A percentile compares a stretch with the other conserved stretches of the same genome.
phyloP scores from a whole-genome alignment of 2,329 filamentous ascomycete genomes.

The Chaetoscypha palmicola region DNA sequence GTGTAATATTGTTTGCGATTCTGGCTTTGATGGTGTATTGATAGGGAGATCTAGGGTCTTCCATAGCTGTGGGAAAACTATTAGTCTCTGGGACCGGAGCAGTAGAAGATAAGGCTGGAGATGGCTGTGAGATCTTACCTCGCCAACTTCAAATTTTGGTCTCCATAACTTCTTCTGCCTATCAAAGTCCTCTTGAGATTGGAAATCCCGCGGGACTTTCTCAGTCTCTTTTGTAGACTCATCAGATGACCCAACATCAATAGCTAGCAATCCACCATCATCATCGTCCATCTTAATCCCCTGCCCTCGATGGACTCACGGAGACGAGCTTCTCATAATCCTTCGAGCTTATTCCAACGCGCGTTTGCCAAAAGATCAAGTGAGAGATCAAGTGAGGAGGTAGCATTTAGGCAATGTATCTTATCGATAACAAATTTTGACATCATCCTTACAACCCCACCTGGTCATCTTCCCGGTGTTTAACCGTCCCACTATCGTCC shows the following conservation, averaged over 20 bases:
- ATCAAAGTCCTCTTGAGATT: conserved; percentile 25
- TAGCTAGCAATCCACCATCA: conserved; percentile 36
- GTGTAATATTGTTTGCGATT: conserved; percentile 27
- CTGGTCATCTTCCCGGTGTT: neutral
- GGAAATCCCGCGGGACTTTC: conserved; percentile 27
- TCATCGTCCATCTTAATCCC: conserved; percentile 29
- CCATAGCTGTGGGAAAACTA: conserved; percentile 17
- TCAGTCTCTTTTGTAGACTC: conserved; percentile 13
- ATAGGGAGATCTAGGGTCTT: conserved; percentile 24
- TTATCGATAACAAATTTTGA: neutral
- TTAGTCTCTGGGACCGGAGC: neutral
- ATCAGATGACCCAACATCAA: conserved; percentile 37
- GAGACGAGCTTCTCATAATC: too few relatives aligned
- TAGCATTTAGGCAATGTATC: too few relatives aligned
- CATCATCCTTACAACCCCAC: neutral
- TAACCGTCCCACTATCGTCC: neutral
- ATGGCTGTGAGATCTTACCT: conserved; percentile 18
- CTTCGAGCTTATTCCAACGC: too few relatives aligned
- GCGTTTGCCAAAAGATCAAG: too few relatives aligned
- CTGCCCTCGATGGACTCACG: neutral
- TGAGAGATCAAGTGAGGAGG: too few relatives aligned
- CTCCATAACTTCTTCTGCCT: conserved; percentile 20
- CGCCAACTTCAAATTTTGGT: conserved; percentile 27
- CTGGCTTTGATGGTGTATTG: conserved; percentile 25
- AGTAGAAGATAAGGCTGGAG: neutral